A percentile compares a stretch with the other conserved stretches of the same genome.
phyloP scores from a whole-genome alignment of 495 filamentous ascomycete species.

The Aeminium ludgeri region DNA sequence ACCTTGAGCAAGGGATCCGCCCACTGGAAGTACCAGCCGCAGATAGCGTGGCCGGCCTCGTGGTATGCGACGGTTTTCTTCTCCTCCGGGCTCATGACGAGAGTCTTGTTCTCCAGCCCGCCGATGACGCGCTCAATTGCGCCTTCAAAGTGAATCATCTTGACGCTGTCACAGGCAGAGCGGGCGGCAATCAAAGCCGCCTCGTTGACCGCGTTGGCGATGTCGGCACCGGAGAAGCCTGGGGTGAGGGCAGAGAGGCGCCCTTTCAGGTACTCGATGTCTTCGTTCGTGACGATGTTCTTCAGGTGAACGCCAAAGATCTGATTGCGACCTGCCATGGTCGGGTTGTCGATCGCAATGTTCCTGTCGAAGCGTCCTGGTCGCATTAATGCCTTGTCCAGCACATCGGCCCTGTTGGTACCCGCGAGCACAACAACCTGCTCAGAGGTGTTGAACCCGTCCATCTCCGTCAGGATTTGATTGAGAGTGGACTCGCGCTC shows the following conservation, averaged over 20 bases:
- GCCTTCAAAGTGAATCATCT: slow-evolving; percentile 84
- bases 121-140: slow-evolving; percentile 95
- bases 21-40: slow-evolving; percentile 94
- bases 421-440: slow-evolving; percentile 97
- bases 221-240: slow-evolving; percentile 92
- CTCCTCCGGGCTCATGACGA: slow-evolving; percentile 81
- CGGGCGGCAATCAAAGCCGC: slow-evolving; percentile 89
- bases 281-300: slow-evolving; percentile 82
- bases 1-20: slow-evolving; percentile 96
- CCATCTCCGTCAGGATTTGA: slow-evolving; percentile 98
- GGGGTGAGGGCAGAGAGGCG: slow-evolving; percentile 82
- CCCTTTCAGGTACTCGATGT: slow-evolving; percentile 72
- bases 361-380: slow-evolving; percentile 94
- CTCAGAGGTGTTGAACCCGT: slow-evolving; percentile 94
- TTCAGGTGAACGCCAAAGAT: slow-evolving; percentile 87
- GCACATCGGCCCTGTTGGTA: slow-evolving; percentile 84
- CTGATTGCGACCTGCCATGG: slow-evolving; percentile 90
- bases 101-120: slow-evolving; percentile 87
- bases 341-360: slow-evolving; percentile 81
- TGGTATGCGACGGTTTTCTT: slow-evolving; percentile 94
- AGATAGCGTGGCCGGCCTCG: slow-evolving; percentile 95
- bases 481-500: slow-evolving; percentile 94
- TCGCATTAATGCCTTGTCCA: slow-evolving; percentile 90
- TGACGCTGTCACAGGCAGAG: slow-evolving; percentile 53
- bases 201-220: slow-evolving; percentile 96